Base-by-base conservation (phyloP, 2,329 filamentous ascomycete genomes). In the Pestalotiopsis sp. region DNA sequence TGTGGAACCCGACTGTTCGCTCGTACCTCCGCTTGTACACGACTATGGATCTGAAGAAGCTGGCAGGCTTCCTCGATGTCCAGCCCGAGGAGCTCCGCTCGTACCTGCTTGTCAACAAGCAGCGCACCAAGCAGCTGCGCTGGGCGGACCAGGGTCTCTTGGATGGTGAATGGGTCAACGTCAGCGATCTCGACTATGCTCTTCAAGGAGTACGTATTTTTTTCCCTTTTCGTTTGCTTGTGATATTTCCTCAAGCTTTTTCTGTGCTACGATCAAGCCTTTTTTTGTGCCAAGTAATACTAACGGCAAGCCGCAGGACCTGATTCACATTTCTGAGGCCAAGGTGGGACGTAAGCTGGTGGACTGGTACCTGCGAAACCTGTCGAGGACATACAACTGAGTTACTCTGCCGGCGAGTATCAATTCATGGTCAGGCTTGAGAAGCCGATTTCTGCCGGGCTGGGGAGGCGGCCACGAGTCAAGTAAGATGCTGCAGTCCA, bases 1-100 rank as follows among this genome's bases (percentile, higher is more conserved):
- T 99, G 90, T 97, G 91, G 91, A 95, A 93, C 81, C 96, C 96
- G 59, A 98, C 95, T 60, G 93, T 99, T 81, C 97, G 97, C 88
- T 98, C 95, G 71, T 99, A 99, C 87, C 90, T 99, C 75, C 96
- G 97, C 81, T 92, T 99, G 68, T 99, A 99, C 90, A 98, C 96
- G 60, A 99, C 96, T 75, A 98, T 99, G 95, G 96, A 99, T 78
- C 87, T 99, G 72, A 96, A 95, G 87, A 99, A 99, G 86, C 91
- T 99, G 71, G 94, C 96, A 71, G 95, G 95, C 70, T 99, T 99
- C 90, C 88, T 99, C 67, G 96, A 98, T 77, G 94, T 98, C 69
- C 91, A 97, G 82, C 92, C 95, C n/a, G 96, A 98, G 82, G 94
- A 97, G 85, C 88, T 99, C 73, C 92, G 96, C 75, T 92, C 93